Base-by-base conservation (phyloP, 306 rosid genomes). In the Leucaena leucocephala region DNA sequence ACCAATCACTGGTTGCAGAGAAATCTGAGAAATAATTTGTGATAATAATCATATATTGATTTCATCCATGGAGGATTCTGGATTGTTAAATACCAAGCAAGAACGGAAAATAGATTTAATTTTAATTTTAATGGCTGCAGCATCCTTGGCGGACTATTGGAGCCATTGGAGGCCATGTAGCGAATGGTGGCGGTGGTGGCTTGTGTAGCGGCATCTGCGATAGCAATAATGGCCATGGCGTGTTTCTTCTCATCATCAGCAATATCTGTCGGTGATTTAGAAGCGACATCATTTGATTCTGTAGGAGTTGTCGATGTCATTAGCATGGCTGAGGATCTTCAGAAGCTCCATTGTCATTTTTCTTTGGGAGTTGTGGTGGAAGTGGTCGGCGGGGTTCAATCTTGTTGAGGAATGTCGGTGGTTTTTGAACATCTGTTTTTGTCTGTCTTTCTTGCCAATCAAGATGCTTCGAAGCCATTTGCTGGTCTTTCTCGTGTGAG, bases 261-360 rank as follows among this genome's bases (percentile, higher is more conserved):
- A 9, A 55, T 55, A 8, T 88, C 97, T 17, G 67, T 74, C n/a
- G 75, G 79, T 21, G 76, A 80, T 12, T 80, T 82, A 34, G 57
- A 17, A 66, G 48, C 78, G 19, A 54, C 44, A 9, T 77, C 77
- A 57, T 71, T 75, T 34, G 83, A 6, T 54, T 89, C 93, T 5
- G 42, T 62, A 48, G 67, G 72, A 43, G 93, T 10, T 35, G 80
- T 38, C 6, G 90, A 12, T 21, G 89, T 46, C 2, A 88, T 63
- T 3, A 91, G 54, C 21, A 94, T 3, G 64, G 92, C 90, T 2
- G 97, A 89, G 63, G 97, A 87, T 86, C 98, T 88, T 76, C 97
- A 82, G 65, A 94, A 92, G 79, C 98, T 92, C 98, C 97, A 92
- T 72, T 97, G 82, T 81, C 72, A 84, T 78, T 91, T 94, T 87